Conservation (phyloP, 352 stramenopile genomes). For the Phytophthora hybrid region DNA sequence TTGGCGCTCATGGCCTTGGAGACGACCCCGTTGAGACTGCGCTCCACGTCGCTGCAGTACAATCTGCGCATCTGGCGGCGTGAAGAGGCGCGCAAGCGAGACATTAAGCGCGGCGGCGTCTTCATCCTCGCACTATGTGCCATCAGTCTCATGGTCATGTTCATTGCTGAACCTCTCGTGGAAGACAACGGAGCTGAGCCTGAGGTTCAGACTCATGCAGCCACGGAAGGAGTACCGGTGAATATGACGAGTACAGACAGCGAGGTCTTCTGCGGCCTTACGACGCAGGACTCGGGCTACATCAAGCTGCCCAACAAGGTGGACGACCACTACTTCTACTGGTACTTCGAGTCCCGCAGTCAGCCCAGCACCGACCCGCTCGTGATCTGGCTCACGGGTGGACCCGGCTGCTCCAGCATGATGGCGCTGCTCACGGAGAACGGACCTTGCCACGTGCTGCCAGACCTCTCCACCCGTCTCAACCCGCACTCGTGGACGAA, state of each 20-base stretch:
- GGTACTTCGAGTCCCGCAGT: constrained; percentile 73
- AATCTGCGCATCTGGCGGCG: constrained; percentile 39
- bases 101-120: constrained; percentile 35
- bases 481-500: constrained; percentile 75
- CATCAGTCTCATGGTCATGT: constrained; percentile 35
- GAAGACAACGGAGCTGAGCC: constrained; percentile 7
- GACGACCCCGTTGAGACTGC: constrained; percentile 32
- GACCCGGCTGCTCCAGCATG: constrained; percentile 66
- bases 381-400: constrained; percentile 70
- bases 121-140: constrained; percentile 35
- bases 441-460: constrained; percentile 62
- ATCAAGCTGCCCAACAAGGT: constrained; percentile 71
- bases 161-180: constrained; percentile 25
- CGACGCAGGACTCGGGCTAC: constrained; percentile 61
- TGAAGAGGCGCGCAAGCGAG: constrained; percentile 32
- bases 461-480: constrained; percentile 50
- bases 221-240: constrained; percentile 23
- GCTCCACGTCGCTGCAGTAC: constrained; percentile 39
- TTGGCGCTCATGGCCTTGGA: constrained; percentile 25
- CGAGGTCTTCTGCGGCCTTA: constrained; percentile 55
- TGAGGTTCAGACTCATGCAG: constrained; percentile 33
- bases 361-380: constrained; percentile 58
- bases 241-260: constrained; percentile 22
- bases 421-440: constrained; percentile 70
- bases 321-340: constrained; percentile 81